Conservation (phyloP, 441 rosid genomes). For the Erysimum pusillum region DNA sequence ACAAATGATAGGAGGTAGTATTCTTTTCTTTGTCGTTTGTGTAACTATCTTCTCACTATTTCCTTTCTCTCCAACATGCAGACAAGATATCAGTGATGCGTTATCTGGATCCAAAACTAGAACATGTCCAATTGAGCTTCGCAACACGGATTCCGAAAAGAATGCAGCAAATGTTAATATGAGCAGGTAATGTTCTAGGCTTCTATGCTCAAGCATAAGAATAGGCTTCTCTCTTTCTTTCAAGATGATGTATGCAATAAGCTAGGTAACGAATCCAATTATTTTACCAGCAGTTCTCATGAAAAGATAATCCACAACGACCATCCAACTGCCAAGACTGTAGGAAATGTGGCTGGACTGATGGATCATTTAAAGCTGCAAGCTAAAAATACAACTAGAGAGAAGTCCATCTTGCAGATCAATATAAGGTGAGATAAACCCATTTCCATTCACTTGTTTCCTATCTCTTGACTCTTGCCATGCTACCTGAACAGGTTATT, state of each 20-base stretch:
- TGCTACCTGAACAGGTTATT: conserved; percentile 4
- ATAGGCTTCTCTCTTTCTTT: conserved; percentile 22
- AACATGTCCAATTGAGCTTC: conserved; percentile 32
- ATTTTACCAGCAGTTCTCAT: conserved; percentile 34
- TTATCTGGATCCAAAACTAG: conserved; percentile 35
- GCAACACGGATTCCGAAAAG: conserved; percentile 12
- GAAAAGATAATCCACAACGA: conserved; percentile 42
- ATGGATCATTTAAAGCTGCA: conserved; percentile 44
- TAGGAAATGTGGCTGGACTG: conserved; percentile 45
- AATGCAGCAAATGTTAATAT: conserved; percentile 12
- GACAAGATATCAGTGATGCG: conserved; percentile 4
- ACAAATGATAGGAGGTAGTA: conserved; percentile 50
- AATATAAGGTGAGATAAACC: conserved; percentile 44
- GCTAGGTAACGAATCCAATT: not conserved
- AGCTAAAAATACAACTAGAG: conserved; percentile 49
- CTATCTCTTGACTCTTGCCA: conserved; percentile 3
- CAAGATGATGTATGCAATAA: conserved; percentile 10
- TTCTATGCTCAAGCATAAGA: conserved; percentile 24
- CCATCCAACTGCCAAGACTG: conserved; percentile 34
- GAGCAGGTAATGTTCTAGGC: conserved; percentile 31
- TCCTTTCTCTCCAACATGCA: conserved; percentile 29
- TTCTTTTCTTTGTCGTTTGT: not conserved
- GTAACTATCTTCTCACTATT: conserved; percentile 16
- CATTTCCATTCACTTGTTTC: not conserved
- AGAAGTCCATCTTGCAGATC: conserved; percentile 48